Base-by-base conservation (phyloP, 23 red algal species). In the Gracilariopsis chorda region DNA sequence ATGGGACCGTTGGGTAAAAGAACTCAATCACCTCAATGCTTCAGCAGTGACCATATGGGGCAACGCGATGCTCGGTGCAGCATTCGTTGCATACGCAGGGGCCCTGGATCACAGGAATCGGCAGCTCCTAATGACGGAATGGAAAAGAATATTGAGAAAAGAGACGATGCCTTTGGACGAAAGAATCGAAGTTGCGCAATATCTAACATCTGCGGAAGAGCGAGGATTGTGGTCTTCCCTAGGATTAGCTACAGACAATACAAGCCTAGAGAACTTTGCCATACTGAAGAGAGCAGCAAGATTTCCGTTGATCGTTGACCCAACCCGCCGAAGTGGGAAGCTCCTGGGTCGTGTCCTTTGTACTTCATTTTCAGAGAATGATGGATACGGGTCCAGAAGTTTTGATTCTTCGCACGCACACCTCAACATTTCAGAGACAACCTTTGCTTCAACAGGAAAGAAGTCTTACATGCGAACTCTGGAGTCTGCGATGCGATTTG, bases 401-500 rank as follows among this genome's bases (percentile, higher is more conserved):
- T 56, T 40, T 16, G 65, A 42, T 35, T 69, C 62, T 1, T 17
- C 44, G 7, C 53, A 57, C 30, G 64, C 21, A 3, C 69, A 63
- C 23, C 39, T 65, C 16, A 30, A 81, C n/a, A 78, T 85, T 71
- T 55, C 71, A 8, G 65, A 80, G 10, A 80, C 33, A 19, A 64
- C 69, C 23, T 85, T 78, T 29, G 42, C 65, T n/a, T 62, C 80
- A 1, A 77, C 65, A 14, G 81, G 80, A 13, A 86, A 86, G 29
- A 94, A 85, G 49, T 86, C 91, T 10, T 94, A 86, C 41, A 65
- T 94, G 80, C 57, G 91, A 67, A 65, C 65, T 42, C 42, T 94
- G 11, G 91, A 94, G 68, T 85, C 91, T 56, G 91, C 91, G 5
- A 80, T 86, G 52, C 62, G 91, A 8, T 94, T 94, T 79, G 91